phyloP scores from a whole-genome alignment of 2,329 filamentous ascomycete species.

The Lasiodiplodia sp. region DNA sequence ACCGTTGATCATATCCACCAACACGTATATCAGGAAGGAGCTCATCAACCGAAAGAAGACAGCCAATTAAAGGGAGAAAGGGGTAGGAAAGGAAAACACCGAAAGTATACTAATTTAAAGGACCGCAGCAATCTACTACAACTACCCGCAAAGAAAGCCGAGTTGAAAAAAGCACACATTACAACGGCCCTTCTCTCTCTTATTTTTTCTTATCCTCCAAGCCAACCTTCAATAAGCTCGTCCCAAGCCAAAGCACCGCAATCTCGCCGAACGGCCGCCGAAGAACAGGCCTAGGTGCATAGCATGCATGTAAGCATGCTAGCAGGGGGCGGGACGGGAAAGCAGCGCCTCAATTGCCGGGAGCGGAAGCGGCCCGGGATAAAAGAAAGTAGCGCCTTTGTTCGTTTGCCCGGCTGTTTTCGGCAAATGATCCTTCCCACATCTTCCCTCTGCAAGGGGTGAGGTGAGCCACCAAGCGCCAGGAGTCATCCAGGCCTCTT shows the following conservation, averaged over 20 bases:
- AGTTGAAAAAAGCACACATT: background rate
- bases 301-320: slow-evolving; percentile 1
- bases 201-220: background rate
- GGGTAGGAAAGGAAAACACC: background rate
- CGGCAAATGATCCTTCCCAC: background rate
- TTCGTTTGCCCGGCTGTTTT: background rate
- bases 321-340: slow-evolving; percentile 1
- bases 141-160: background rate
- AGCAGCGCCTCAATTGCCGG: slow-evolving; percentile 1
- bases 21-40: too few species aligned
- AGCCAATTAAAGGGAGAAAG: background rate
- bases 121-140: background rate
- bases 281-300: slow-evolving; percentile 1
- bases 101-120: background rate
- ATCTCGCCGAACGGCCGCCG: background rate
- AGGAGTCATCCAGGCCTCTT: background rate
- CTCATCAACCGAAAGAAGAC: background rate
- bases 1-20: background rate
- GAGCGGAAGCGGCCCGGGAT: slow-evolving; percentile 14
- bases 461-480: background rate
- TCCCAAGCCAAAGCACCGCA: background rate
- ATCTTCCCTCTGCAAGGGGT: background rate
- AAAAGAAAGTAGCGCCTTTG: background rate
- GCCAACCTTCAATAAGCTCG: background rate
- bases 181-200: background rate